Evolutionary conservation across 2,329 filamentous ascomycete species (phyloP).

Genomic region (Alternaria consortialis): DNA sequence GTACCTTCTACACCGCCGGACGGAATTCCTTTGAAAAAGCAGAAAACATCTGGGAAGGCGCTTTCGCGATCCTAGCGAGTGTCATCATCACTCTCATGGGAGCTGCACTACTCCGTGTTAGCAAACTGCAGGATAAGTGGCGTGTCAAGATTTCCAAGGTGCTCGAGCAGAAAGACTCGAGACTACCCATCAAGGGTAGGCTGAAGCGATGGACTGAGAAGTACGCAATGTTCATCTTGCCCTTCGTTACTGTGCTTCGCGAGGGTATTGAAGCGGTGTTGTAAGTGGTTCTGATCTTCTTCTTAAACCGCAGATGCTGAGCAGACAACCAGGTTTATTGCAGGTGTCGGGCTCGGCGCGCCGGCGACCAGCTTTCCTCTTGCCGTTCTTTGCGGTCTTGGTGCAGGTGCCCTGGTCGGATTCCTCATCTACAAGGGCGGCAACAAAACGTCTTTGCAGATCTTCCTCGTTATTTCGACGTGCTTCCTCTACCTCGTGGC

Average conservation of each 20-base stretch:
- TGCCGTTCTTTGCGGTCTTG: conserved; percentile 75
- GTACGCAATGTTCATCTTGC: conserved; percentile 86
- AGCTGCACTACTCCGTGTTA: conserved; percentile 79
- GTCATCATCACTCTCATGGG: conserved; percentile 86
- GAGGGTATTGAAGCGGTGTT: conserved; percentile 88
- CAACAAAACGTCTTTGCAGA: conserved; percentile 71
- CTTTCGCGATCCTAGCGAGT: conserved; percentile 77
- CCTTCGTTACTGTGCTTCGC: conserved; percentile 86
- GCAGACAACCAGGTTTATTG: conserved; percentile 68
- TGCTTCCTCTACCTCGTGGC: conserved; percentile 86
- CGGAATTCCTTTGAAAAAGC: conserved; percentile 71
- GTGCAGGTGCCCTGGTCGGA: conserved; percentile 72
- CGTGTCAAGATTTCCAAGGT: conserved; percentile 79
- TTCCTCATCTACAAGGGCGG: conserved; percentile 79
- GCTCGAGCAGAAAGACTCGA: conserved; percentile 64
- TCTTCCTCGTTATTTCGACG: conserved; percentile 83
- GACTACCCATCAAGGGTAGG: conserved; percentile 50
- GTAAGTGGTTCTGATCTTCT: conserved; percentile 21
- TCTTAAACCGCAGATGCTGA: not conserved
- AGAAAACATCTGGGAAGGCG: conserved; percentile 83
- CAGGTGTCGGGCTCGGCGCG: conserved; percentile 79
- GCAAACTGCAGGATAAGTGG: conserved; percentile 88
- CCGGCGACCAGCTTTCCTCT: conserved; percentile 81
- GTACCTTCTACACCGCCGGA: conserved; percentile 70
- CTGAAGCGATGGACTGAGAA: conserved; percentile 75